phyloP scores from a whole-genome alignment of 1,139 yeast genomes.

The Sugiyamaella neomexicana region DNA sequence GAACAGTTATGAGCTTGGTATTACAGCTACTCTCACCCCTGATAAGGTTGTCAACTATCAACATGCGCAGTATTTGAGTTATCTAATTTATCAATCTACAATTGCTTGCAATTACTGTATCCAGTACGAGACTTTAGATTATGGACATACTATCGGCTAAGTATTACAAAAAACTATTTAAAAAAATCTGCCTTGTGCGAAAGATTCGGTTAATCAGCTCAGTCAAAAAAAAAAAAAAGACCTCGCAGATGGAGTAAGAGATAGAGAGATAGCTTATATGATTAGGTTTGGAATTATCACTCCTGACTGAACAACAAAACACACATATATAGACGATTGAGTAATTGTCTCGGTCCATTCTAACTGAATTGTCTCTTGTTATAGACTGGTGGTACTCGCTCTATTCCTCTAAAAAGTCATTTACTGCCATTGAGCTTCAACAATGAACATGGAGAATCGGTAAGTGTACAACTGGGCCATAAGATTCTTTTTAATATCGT shows the following conservation, averaged over 20 bases:
- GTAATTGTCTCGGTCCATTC: not conserved
- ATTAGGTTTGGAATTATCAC: not conserved
- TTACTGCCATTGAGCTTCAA: not conserved
- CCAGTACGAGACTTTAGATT: not conserved
- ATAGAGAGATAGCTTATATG: constrained; percentile 5
- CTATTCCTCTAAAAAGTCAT: not conserved
- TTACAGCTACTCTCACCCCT: no score
- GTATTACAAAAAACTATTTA: constrained; percentile 1
- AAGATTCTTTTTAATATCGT: not conserved
- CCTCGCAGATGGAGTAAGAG: constrained; percentile 1
- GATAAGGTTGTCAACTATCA: not conserved
- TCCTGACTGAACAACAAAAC: not conserved
- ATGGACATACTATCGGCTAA: constrained; percentile 7
- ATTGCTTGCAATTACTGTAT: constrained; percentile 6
- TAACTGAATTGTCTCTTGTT: not conserved
- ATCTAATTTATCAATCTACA: constrained; percentile 1
- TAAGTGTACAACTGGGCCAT: constrained; percentile 2
- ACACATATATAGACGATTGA: not conserved
- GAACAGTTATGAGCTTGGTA: not conserved
- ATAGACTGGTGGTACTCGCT: not conserved
- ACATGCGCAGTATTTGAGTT: constrained; percentile 1
- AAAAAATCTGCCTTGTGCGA: constrained; percentile 1
- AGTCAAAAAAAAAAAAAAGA: not conserved
- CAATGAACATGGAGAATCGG: constrained; percentile 12
- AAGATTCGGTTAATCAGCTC: constrained; percentile 15